Conservation (phyloP, 2,329 filamentous ascomycete species). For the Paraconiothyrium brasiliense region DNA sequence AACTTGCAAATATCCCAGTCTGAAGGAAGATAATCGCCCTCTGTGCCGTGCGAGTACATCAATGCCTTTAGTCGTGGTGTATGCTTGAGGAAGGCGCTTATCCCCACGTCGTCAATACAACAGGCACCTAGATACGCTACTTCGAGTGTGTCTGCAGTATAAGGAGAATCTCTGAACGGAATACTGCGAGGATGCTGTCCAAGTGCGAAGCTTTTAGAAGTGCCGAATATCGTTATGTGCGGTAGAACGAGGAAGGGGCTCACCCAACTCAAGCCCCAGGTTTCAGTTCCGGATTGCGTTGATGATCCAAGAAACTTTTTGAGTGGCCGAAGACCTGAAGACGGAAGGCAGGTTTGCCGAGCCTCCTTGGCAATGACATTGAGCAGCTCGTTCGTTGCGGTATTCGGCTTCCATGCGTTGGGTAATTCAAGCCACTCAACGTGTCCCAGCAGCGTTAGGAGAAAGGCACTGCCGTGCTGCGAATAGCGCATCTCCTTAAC, state of each 20-base stretch:
- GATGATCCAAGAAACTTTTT: slow-evolving; percentile 20
- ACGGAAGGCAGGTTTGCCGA: slow-evolving; percentile 19
- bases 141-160: slow-evolving; percentile 25
- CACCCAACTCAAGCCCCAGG: slow-evolving; percentile 24
- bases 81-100: slow-evolving; percentile 31
- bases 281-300: slow-evolving; percentile 14
- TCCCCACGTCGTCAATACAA: slow-evolving; percentile 27
- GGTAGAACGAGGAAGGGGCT: slow-evolving; percentile 29
- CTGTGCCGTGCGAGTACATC: slow-evolving; percentile 26
- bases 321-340: slow-evolving; percentile 25
- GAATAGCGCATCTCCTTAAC: slow-evolving; percentile 28
- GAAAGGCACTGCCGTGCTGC: slow-evolving; percentile 33
- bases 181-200: slow-evolving; percentile 13
- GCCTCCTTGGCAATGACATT: slow-evolving; percentile 26
- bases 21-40: slow-evolving; percentile 15
- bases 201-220: slow-evolving; percentile 18
- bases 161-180: slow-evolving; percentile 11
- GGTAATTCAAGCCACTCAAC: slow-evolving; percentile 25
- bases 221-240: slow-evolving; percentile 24
- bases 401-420: slow-evolving; percentile 21
- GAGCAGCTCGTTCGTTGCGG: slow-evolving; percentile 27
- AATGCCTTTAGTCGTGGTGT: slow-evolving; percentile 29
- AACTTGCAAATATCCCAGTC: slow-evolving; percentile 37
- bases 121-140: slow-evolving; percentile 18
- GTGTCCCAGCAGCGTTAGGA: slow-evolving; percentile 35